Conservation (phyloP, 345 rosid species). For the Syzygium jambos region DNA sequence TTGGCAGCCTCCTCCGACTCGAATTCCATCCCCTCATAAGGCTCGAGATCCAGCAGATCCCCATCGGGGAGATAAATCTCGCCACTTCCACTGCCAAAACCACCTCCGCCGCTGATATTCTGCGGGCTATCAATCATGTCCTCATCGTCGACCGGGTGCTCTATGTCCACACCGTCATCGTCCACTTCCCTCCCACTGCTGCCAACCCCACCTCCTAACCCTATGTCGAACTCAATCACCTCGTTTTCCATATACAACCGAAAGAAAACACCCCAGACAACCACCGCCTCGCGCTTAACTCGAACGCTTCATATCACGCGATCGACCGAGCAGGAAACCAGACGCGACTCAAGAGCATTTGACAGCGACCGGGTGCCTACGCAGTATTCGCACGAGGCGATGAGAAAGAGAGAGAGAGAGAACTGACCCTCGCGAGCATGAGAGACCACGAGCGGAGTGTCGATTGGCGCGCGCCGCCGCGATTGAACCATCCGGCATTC, state of each 20-base stretch:
- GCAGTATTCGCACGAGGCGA: neutral
- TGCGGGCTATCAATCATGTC: constrained; percentile 18
- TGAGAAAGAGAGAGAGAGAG: neutral
- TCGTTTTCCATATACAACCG: constrained; percentile 28
- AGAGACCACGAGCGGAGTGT: neutral
- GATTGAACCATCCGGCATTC: neutral
- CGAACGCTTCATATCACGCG: neutral
- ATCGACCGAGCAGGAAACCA: neutral
- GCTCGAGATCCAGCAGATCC: constrained; percentile 36
- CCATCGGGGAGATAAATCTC: constrained; percentile 28
- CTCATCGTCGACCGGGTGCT: constrained; percentile 29
- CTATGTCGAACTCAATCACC: constrained; percentile 43
- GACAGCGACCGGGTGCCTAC: neutral
- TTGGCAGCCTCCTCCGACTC: constrained; percentile 55
- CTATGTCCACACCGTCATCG: constrained; percentile 22
- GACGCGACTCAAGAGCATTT: neutral
- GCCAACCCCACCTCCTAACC: constrained; percentile 23
- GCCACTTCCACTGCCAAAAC: constrained; percentile 9
- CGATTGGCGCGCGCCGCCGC: neutral
- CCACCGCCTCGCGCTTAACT: neutral
- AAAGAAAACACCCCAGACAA: neutral
- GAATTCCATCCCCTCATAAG: constrained; percentile 47
- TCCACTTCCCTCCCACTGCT: constrained; percentile 14
- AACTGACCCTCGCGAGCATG: neutral
- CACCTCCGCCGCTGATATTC: neutral